Percentiles rank a stretch among this genome's conserved stretches.
These are phyloP conservation scores for Aspergillus taichungensis DNA, from an alignment of 495 filamentous ascomycete species.

Conservation along the genomic window DNA sequence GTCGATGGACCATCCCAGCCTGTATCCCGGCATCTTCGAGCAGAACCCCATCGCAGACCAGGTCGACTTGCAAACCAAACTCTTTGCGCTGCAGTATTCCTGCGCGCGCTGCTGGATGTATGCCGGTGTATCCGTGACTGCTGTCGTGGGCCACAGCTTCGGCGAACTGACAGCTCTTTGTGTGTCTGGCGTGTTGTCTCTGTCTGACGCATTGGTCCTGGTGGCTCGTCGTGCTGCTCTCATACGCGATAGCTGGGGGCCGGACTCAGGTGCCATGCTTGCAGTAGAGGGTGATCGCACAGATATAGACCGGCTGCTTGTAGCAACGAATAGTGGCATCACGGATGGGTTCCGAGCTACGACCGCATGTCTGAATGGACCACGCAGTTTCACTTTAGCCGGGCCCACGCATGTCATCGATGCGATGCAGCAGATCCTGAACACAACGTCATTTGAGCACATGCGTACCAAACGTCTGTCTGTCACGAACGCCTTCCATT, in stretches of 20 bases:
- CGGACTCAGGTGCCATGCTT: conserved; percentile 43
- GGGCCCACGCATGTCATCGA: conserved; percentile 31
- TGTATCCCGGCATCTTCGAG: conserved; percentile 45
- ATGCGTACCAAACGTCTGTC: conserved; percentile 32
- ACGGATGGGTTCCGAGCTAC: not conserved
- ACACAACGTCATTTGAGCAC: conserved; percentile 1
- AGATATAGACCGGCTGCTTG: not conserved
- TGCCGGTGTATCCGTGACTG: conserved; percentile 20
- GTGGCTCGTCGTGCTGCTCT: conserved; percentile 35
- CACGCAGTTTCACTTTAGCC: conserved; percentile 36
- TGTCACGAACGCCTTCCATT: conserved; percentile 48
- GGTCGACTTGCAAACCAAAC: conserved; percentile 33
- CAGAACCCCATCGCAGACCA: conserved; percentile 23
- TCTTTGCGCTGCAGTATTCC: conserved; percentile 44
- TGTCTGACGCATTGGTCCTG: conserved; percentile 30
- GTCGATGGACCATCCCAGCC: conserved; percentile 19
- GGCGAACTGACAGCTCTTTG: conserved; percentile 37
- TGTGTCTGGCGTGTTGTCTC: conserved; percentile 26
- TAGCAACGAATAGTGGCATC: not conserved
- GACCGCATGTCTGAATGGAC: conserved; percentile 46
- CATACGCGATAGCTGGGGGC: conserved; percentile 38
- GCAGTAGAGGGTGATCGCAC: conserved; percentile 25
- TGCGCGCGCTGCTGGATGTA: conserved; percentile 40
- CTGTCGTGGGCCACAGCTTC: conserved; percentile 45
- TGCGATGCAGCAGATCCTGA: conserved; percentile 3